Conservation (phyloP, 2,329 filamentous ascomycete species). For the Curvularia sp. region DNA sequence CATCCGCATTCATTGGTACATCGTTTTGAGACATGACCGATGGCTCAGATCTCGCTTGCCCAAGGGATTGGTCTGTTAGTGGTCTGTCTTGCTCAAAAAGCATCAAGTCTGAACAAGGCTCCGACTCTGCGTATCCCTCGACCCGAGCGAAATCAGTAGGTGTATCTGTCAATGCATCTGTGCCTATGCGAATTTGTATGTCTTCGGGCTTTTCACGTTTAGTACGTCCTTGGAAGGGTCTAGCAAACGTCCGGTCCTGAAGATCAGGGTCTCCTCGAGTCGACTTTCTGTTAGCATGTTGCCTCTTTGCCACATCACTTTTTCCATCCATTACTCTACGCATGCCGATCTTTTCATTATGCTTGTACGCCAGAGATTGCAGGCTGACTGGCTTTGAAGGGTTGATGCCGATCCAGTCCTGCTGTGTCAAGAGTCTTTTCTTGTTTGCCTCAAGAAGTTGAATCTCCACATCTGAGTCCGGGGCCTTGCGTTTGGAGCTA, state of each 20-base stretch:
- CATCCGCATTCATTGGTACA: constrained; percentile 8
- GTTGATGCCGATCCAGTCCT: constrained; percentile 47
- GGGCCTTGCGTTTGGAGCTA: constrained; percentile 15
- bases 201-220: constrained; percentile 24
- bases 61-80: constrained; percentile 14
- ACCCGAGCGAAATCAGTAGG: constrained; percentile 21
- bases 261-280: constrained; percentile 1
- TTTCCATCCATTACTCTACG: constrained; percentile 35
- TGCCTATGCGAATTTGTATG: constrained; percentile 48
- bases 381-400: constrained; percentile 40
- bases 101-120: constrained; percentile 45
- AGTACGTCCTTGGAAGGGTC: constrained; percentile 21
- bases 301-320: constrained; percentile 6
- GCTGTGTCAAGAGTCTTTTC: constrained; percentile 38
- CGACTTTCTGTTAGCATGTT: neutral
- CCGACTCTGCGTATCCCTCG: constrained; percentile 15
- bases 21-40: constrained; percentile 9
- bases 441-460: constrained; percentile 38
- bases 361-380: constrained; percentile 32
- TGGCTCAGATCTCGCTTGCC: constrained; percentile 8
- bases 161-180: constrained; percentile 41
- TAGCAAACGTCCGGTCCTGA: constrained; percentile 8
- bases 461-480: constrained; percentile 23
- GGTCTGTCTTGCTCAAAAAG: constrained; percentile 42
- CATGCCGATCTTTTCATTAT: constrained; percentile 44